Conservation (phyloP, 306 rosid species). For the Sphenostylis stenocarpa region DNA sequence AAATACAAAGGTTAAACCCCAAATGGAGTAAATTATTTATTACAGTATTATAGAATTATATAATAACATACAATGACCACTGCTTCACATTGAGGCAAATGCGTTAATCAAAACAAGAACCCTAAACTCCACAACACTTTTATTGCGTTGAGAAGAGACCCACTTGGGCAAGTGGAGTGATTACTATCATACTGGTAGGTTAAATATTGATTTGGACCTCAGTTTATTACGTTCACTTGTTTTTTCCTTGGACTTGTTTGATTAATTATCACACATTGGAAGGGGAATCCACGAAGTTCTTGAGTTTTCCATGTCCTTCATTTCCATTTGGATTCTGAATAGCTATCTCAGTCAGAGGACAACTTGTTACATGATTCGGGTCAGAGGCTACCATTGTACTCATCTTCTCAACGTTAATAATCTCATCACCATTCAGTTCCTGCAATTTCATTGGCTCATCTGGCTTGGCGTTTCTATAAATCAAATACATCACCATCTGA, state of each 20-base stretch:
- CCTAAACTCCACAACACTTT: background rate
- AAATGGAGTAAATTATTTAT: background rate
- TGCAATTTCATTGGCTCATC: constrained; percentile 51
- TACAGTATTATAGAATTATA: background rate
- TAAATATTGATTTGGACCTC: too few relatives aligned
- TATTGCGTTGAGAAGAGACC: background rate
- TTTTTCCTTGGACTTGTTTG: too few relatives aligned
- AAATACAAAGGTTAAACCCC: too few relatives aligned
- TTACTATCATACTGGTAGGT: background rate
- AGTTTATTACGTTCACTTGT: too few relatives aligned
- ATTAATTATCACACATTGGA: constrained; percentile 3
- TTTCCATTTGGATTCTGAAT: background rate
- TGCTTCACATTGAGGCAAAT: background rate
- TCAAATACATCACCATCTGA: constrained; percentile 71
- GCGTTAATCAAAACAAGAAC: background rate
- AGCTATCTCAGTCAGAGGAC: background rate
- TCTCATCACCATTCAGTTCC: constrained; percentile 35
- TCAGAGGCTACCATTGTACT: constrained; percentile 33
- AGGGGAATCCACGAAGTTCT: background rate
- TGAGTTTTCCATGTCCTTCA: background rate
- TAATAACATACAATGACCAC: too few relatives aligned
- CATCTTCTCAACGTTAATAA: constrained; percentile 48
- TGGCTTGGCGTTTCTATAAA: constrained; percentile 54
- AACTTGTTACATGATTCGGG: constrained; percentile 15
- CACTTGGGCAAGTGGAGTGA: background rate